phyloP scores from a whole-genome alignment of 129 eudicot genomes.

The Flaveria ramosissima region DNA sequence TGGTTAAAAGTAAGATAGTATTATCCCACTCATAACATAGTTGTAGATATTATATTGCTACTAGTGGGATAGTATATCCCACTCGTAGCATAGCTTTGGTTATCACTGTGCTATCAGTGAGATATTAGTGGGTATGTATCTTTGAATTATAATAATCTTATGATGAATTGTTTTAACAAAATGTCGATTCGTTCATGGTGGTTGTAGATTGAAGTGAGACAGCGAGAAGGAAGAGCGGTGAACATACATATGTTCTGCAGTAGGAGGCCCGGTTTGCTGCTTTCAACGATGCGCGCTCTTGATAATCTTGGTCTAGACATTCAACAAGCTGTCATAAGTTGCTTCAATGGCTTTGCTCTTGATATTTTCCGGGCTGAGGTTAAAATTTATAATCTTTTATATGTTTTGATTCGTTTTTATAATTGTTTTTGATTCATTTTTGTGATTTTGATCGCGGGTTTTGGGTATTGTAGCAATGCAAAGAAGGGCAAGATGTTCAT shows the following conservation, averaged over 20 bases:
- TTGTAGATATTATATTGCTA: too few species aligned
- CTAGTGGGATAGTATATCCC: too few species aligned
- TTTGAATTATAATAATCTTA: neutral
- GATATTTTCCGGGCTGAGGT: slow-evolving; percentile 98
- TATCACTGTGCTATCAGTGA: too few species aligned
- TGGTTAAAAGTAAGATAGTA: too few species aligned
- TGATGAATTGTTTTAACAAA: neutral
- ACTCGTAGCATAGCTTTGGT: too few species aligned
- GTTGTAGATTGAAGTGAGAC: slow-evolving; percentile 79
- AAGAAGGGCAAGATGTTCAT: slow-evolving; percentile 80
- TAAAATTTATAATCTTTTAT: neutral
- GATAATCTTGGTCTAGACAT: slow-evolving; percentile 84
- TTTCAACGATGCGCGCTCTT: slow-evolving; percentile 81
- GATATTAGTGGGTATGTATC: neutral
- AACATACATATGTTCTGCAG: slow-evolving; percentile 92
- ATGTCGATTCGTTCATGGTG: neutral
- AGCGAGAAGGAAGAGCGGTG: slow-evolving; percentile 87
- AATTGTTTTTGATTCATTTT: neutral
- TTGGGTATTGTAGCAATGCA: slow-evolving; percentile 64
- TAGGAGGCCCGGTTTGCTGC: slow-evolving; percentile 80
- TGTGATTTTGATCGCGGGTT: neutral
- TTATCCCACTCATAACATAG: too few species aligned
- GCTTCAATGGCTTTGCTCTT: slow-evolving; percentile 90
- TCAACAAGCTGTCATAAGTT: slow-evolving; percentile 95
- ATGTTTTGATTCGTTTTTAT: slow-evolving; percentile 1